A percentile compares a stretch with the other conserved stretches of the same genome.
phyloP scores from a whole-genome alignment of 176 grass and related monocot genomes.

The Poa pratensis region DNA sequence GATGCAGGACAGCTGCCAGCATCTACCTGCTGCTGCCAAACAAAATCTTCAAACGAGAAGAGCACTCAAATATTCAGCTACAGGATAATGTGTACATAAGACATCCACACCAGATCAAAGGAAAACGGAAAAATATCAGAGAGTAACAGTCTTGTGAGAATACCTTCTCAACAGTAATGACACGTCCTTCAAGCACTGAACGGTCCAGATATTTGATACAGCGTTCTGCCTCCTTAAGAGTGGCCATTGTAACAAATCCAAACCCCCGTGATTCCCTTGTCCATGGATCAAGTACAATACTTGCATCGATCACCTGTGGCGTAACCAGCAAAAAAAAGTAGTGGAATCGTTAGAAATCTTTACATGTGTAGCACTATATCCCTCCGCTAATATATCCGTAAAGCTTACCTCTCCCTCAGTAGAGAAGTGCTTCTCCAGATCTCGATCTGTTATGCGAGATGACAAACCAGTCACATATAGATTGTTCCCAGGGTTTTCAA shows the following conservation, averaged over 20 bases:
- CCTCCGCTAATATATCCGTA: constrained; percentile 13
- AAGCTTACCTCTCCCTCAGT: constrained; percentile 66
- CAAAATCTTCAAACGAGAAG: constrained; percentile 61
- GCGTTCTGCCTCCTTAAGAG: constrained; percentile 60
- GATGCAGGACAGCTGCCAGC: constrained; percentile 69
- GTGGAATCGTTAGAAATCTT: neutral
- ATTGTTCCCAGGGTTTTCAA: constrained; percentile 71
- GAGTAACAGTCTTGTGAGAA: neutral
- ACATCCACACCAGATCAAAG: constrained; percentile 25
- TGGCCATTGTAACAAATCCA: constrained; percentile 93
- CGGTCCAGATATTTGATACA: constrained; percentile 84
- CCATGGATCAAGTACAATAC: constrained; percentile 74
- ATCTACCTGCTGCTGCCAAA: constrained; percentile 76
- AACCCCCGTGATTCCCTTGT: constrained; percentile 88
- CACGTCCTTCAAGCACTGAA: constrained; percentile 81
- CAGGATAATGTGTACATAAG: constrained; percentile 23
- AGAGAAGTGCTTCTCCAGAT: constrained; percentile 64
- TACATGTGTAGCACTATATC: neutral
- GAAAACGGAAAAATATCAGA: neutral
- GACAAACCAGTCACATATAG: constrained; percentile 77
- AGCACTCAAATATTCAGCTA: constrained; percentile 52
- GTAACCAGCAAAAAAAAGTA: neutral
- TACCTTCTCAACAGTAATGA: constrained; percentile 98
- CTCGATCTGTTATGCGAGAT: constrained; percentile 42
- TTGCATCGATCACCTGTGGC: constrained; percentile 65